Conservation (phyloP, 1,284 basidiomycete species). For the Exobasidium cylindrosporum region DNA sequence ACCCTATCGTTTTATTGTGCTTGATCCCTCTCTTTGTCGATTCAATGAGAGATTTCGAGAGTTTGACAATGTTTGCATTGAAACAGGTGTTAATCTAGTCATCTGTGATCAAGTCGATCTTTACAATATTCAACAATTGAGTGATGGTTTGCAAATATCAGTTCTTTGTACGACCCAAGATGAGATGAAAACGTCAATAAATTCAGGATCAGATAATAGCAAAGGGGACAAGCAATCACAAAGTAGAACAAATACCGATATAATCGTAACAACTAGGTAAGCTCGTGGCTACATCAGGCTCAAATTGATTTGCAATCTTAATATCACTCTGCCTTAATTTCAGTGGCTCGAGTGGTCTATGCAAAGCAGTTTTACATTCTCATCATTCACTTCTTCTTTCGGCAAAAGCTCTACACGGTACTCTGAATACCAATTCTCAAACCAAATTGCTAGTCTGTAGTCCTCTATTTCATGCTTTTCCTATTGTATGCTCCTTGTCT, state of each 20-base stretch:
- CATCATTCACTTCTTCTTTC: not conserved
- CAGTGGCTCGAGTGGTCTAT: not conserved
- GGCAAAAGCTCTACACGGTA: not conserved
- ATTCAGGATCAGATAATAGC: too few species aligned
- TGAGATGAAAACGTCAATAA: too few species aligned
- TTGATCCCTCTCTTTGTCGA: not conserved
- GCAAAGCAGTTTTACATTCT: not conserved
- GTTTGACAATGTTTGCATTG: not conserved
- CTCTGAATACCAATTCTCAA: not conserved
- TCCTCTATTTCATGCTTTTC: not conserved
- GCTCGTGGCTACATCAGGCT: too few species aligned
- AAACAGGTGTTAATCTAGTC: not conserved
- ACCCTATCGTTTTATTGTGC: not conserved
- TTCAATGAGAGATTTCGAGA: not conserved
- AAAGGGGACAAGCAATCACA: too few species aligned
- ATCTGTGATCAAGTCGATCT: not conserved
- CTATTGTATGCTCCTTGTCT: not conserved
- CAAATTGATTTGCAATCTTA: too few species aligned
- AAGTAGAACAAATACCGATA: too few species aligned
- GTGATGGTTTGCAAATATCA: not conserved
- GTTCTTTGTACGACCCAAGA: not conserved
- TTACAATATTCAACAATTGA: not conserved
- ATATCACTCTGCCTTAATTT: too few species aligned
- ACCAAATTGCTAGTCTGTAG: not conserved
- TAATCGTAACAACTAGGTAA: not conserved